Conservation (phyloP, 805 yeast genomes). For the Ogataea nakhonphanomensis region DNA sequence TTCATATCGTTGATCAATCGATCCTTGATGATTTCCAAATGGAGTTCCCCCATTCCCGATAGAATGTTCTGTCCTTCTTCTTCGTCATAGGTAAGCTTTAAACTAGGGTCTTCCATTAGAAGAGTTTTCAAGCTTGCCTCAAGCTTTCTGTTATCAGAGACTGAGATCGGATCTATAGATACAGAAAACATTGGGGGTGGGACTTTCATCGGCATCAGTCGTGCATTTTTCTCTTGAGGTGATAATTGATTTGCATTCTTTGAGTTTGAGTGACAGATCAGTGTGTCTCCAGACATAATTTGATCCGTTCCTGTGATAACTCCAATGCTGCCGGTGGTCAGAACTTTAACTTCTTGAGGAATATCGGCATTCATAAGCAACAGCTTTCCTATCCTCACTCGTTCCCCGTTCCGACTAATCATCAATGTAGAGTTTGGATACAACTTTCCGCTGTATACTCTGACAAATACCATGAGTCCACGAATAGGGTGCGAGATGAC, state of each 20-base stretch:
- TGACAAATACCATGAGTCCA: constrained; percentile 78
- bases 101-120: constrained; percentile 87
- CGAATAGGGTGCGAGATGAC: constrained; percentile 81
- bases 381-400: constrained; percentile 63
- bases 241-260: constrained; percentile 35
- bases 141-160: constrained; percentile 75
- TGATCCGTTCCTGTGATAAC: constrained; percentile 76
- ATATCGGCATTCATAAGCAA: constrained; percentile 85
- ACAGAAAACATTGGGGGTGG: constrained; percentile 95
- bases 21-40: constrained; percentile 82
- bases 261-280: constrained; percentile 57
- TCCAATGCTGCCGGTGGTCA: constrained; percentile 84
- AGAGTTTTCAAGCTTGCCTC: constrained; percentile 63
- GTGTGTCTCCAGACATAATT: constrained; percentile 86
- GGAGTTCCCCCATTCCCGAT: constrained; percentile 97
- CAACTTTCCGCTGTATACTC: constrained; percentile 83
- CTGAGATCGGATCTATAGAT: constrained; percentile 74
- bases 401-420: constrained; percentile 68
- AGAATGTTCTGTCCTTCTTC: constrained; percentile 86
- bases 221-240: constrained; percentile 41
- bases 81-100: constrained; percentile 67
- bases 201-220: constrained; percentile 69
- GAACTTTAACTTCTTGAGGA: constrained; percentile 63
- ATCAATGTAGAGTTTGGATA: constrained; percentile 57
- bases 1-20: constrained; percentile 76